Base-by-base conservation (phyloP, 2,329 filamentous ascomycete species). In the Fusarium sp. region DNA sequence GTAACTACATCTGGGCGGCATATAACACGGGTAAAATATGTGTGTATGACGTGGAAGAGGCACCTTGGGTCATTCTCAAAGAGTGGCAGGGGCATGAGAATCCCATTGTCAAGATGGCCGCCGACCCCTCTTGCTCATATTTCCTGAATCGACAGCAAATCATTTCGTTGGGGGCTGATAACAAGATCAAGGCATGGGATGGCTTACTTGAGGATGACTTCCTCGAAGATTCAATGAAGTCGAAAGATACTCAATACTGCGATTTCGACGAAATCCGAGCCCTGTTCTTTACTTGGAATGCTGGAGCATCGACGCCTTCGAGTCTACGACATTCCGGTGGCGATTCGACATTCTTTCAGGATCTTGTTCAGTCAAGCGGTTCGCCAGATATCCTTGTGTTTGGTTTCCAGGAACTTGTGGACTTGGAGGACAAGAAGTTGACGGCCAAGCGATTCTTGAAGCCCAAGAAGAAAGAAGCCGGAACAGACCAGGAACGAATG, bases 341-440 rank as follows among this genome's bases (percentile, higher is more conserved):
- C 60, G 94, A 97, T 78, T 89, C 90, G 17, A 87, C 88, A 48
- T 98, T 98, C 81, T 93, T 98, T 79, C 90, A 91, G 73, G 90
- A 96, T 65, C 88, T 97, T 22, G 86, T 99, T 33, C 89, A 92
- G 73, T 90, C 89, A n/a, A 91, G 93, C 70, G 89, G 92, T 44
- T 91, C 93, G 13, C 94, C 96, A 0, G 96, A 98, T 76, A 95
- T 99, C 56, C 84, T 98, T 6, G 90, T 98, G 2, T 99, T 99
- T 85, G 96, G 95, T 3, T 99, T 99, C 82, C 96, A 99, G 82
- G 96, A 99, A 82, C 88, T 99, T n/a, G 96, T 99, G 8, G 96
- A 99, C 79, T 87, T 99, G 13, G 96, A 99, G 81, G 94, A 99
- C 84, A 98, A 98, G 85, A 97, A 95, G 75, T 93, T 97, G 57